A percentile compares a stretch with the other conserved stretches of the same genome.
phyloP scores from a whole-genome alignment of 1,139 yeast genomes.

The Blastobotrys raffinosifermentans region DNA sequence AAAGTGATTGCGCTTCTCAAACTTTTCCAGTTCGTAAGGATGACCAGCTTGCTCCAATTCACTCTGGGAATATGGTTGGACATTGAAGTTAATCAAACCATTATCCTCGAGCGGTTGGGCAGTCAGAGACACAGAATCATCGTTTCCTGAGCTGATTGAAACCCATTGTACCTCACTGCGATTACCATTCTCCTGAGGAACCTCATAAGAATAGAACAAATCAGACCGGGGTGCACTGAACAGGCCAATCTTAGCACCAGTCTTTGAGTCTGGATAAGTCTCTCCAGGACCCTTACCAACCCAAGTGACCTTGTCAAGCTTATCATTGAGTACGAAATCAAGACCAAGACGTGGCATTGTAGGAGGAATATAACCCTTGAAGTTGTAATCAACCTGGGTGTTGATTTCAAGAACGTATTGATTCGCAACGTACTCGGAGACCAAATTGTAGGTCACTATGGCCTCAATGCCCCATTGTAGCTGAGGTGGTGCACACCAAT shows the following conservation, averaged over 20 bases:
- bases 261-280: slow-evolving; percentile 33
- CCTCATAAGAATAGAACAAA: slow-evolving; percentile 30
- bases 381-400: slow-evolving; percentile 2
- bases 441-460: slow-evolving; percentile 12
- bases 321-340: slow-evolving; percentile 22
- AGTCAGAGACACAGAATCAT: slow-evolving; percentile 13
- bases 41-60: slow-evolving; percentile 31
- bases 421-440: too few relatives aligned
- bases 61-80: slow-evolving; percentile 25
- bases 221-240: slow-evolving; percentile 16
- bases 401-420: neutral
- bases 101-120: neutral
- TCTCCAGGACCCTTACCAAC: slow-evolving; percentile 37
- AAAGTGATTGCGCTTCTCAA: slow-evolving; percentile 20
- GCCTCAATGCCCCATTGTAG: slow-evolving; percentile 23
- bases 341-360: slow-evolving; percentile 28
- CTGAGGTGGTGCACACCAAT: slow-evolving; percentile 22
- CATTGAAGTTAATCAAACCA: slow-evolving; percentile 17
- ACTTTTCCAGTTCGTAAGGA: slow-evolving; percentile 27
- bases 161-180: slow-evolving; percentile 34
- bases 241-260: slow-evolving; percentile 29
- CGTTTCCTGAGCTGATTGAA: slow-evolving; percentile 9
- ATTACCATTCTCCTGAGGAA: slow-evolving; percentile 38
- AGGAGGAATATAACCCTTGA: slow-evolving; percentile 18
- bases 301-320: slow-evolving; percentile 26